These are phyloP conservation scores for Neocucurbitaria cava DNA, from an alignment of 2,329 filamentous ascomycete genomes.

Conservation along the genomic window DNA sequence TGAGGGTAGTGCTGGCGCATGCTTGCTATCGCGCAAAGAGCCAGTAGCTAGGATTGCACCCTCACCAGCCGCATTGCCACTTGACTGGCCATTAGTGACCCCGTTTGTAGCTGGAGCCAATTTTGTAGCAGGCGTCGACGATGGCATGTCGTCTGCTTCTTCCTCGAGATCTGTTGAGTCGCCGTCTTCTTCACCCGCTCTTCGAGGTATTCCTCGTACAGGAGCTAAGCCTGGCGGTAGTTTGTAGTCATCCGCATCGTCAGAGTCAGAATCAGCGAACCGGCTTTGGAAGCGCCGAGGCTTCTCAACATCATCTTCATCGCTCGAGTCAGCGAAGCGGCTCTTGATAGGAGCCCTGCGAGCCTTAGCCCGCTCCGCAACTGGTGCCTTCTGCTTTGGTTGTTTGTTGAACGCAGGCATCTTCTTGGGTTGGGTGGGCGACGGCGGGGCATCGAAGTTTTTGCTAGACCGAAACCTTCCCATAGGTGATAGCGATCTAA, in stretches of 20 bases:
- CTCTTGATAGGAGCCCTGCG: conserved; percentile 38
- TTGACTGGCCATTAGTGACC: conserved; percentile 1
- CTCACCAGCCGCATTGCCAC: conserved; percentile 24
- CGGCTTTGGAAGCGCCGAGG: conserved; percentile 53
- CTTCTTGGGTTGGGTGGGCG: conserved; percentile 22
- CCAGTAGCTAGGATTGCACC: conserved; percentile 45
- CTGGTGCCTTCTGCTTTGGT: conserved; percentile 25
- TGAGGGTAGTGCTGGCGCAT: conserved; percentile 40
- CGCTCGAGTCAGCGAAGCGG: conserved; percentile 76
- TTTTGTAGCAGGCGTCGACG: conserved; percentile 27
- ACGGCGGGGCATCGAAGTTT: conserved; percentile 18
- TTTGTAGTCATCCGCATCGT: conserved; percentile 60
- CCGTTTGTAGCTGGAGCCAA: conserved; percentile 19
- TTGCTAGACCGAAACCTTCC: conserved; percentile 58
- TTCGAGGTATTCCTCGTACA: conserved; percentile 67
- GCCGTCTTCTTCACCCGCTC: conserved; percentile 61
- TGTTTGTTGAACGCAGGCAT: conserved; percentile 28
- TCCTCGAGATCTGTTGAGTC: conserved; percentile 62
- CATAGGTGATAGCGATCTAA: conserved; percentile 74
- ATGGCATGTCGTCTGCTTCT: conserved; percentile 46
- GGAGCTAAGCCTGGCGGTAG: conserved; percentile 54
- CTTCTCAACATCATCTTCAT: conserved; percentile 54
- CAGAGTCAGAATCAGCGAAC: conserved; percentile 60
- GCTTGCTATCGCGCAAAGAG: conserved; percentile 49
- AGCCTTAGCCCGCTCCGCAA: conserved; percentile 20